Evolutionary conservation across 306 rosid genomes (phyloP).

Genomic region (Dryas drummondii): DNA sequence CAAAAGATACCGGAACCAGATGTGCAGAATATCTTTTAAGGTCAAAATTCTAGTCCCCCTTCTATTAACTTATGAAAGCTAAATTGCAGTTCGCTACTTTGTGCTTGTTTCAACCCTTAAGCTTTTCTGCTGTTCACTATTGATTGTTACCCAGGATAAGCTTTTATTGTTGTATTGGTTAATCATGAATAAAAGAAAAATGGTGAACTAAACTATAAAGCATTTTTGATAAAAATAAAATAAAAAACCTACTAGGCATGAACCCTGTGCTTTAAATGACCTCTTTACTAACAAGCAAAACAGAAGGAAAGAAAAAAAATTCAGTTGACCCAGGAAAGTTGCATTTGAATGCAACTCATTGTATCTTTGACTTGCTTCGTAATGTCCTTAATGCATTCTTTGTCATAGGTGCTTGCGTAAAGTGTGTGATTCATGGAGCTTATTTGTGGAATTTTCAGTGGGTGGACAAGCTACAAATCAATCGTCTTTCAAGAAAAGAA

Average conservation of each 20-base stretch:
- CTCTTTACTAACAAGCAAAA: not conserved
- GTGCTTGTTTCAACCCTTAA: not conserved
- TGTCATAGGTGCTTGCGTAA: constrained; percentile 58
- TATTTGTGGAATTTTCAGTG: constrained; percentile 52
- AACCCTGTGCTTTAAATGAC: not conserved
- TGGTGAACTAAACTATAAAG: not conserved
- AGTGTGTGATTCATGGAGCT: constrained; percentile 59
- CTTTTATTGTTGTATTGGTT: not conserved
- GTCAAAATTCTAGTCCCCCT: constrained; percentile 28
- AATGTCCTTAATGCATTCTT: constrained; percentile 22
- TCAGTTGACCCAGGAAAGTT: not conserved
- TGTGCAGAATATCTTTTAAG: constrained; percentile 86
- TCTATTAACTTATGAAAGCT: not conserved
- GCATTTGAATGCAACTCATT: not conserved
- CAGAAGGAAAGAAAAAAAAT: not conserved
- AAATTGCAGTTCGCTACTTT: not conserved
- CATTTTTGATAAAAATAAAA: too few species aligned
- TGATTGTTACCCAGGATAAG: too few species aligned
- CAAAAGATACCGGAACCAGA: constrained; percentile 78
- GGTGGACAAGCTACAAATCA: constrained; percentile 31
- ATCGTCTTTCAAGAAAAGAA: constrained; percentile 67
- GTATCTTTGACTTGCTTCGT: constrained; percentile 15
- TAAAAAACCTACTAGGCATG: not conserved
- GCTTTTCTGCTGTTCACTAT: not conserved
- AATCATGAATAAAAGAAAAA: not conserved